These are phyloP conservation scores for Fragaria iinumae DNA, from an alignment of 306 rosid genomes.

Conservation along the genomic window DNA sequence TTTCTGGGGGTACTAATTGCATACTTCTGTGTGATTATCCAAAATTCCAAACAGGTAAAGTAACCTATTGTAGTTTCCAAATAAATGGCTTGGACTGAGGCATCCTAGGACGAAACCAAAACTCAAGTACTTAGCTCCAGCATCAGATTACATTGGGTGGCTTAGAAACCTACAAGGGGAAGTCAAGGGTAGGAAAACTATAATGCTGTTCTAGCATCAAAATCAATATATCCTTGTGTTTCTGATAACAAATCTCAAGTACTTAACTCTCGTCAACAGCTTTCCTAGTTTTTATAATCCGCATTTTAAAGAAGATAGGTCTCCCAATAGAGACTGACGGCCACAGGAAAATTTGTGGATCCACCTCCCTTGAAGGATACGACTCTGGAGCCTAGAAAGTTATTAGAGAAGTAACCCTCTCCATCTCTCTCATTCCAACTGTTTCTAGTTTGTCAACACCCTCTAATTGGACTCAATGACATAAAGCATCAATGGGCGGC, in stretches of 20 bases:
- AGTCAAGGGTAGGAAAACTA: background rate
- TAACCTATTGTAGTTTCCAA: background rate
- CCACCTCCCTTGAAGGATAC: conserved; percentile 11
- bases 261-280: background rate
- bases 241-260: background rate
- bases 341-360: background rate
- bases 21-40: background rate
- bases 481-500: background rate
- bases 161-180: background rate
- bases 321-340: background rate
- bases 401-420: background rate
- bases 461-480: background rate
- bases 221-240: background rate
- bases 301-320: background rate
- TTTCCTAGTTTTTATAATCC: background rate
- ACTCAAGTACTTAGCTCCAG: background rate
- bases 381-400: background rate
- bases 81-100: background rate
- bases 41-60: background rate
- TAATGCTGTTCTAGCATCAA: background rate
- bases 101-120: background rate
- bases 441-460: conserved; percentile 1
- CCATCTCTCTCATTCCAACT: background rate
- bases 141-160: background rate
- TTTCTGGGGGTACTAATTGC: background rate